phyloP scores from a whole-genome alignment of 1,139 yeast species.

The Candida tetrigidarum region DNA sequence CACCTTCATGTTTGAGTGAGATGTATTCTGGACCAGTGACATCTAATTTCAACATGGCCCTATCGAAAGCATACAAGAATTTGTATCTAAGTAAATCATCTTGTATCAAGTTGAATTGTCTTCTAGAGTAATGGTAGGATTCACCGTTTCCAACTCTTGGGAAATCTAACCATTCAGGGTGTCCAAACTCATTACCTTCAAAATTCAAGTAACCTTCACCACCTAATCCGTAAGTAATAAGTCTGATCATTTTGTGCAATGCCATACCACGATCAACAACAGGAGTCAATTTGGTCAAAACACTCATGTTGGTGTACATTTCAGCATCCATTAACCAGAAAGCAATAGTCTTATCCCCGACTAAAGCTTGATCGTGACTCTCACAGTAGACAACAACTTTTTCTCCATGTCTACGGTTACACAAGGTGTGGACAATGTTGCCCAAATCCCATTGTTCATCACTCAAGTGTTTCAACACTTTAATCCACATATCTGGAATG shows the following conservation, averaged over 20 bases:
- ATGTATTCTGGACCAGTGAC: constrained; percentile 88
- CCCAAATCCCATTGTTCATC: constrained; percentile 97
- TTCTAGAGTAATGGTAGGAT: constrained; percentile 90
- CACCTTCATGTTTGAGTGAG: constrained; percentile 85
- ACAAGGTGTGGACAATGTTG: constrained; percentile 75
- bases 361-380: constrained; percentile 96
- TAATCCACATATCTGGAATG: constrained; percentile 99
- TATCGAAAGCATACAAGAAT: constrained; percentile 77
- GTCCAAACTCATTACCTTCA: constrained; percentile 98
- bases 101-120: constrained; percentile 87
- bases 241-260: constrained; percentile 86
- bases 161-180: constrained; percentile 98
- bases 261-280: constrained; percentile 88
- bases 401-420: constrained; percentile 89
- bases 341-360: constrained; percentile 95
- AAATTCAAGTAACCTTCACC: constrained; percentile 97
- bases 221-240: constrained; percentile 85
- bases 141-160: constrained; percentile 89
- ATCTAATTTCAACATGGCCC: constrained; percentile 82
- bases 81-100: constrained; percentile 82
- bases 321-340: constrained; percentile 99
- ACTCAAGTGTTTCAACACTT: constrained; percentile 74
- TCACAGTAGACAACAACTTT: constrained; percentile 93
- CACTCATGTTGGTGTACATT: constrained; percentile 96
- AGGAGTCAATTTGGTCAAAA: constrained; percentile 70